Base-by-base conservation (phyloP, 2,329 filamentous ascomycete species). In the Ciborinia camelliae region DNA sequence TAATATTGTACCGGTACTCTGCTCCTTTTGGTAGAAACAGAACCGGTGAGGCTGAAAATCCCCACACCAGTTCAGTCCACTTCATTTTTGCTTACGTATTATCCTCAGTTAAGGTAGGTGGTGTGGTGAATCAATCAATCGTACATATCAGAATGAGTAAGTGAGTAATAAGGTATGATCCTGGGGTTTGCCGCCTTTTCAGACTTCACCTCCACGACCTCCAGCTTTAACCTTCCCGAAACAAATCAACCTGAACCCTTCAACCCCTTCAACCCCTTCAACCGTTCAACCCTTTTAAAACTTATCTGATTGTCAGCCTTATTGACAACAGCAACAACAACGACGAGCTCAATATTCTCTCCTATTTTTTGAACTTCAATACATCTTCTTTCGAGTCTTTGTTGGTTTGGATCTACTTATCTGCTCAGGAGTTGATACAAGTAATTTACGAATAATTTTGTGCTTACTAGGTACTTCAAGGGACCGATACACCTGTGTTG, bases 401-500 rank as follows among this genome's bases (percentile, higher is more conserved):
- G 8, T 59, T 30, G 30, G 8, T 58, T 63, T 35, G 45, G 45
- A 59, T 48, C 30, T 51, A 35, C 26, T 45, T 35, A 64, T 51
- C 53, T 59, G 53, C 43, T 51, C 20, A 35, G 53, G 62, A 64
- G 26, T 26, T 45, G 53, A 59, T 52, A 23, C 54, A 64, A 64
- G 18, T 35, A 41, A 37, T 59, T 59, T 26, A 43, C 62, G 32
- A 23, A n/a, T 30, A 26, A 58, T 32, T 26, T 35, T 53, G 59
- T 62, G 37, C 26, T 59, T 51, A 57, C 41, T 62, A 28, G 30
- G n/a, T 37, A 54, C 30, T 26, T 47, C 32, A 37, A 51, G 62
- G 35, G 35, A 10, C 35, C 7, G 28, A 12, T 58, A 43, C 54
- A 35, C 35, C 48, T 51, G 53, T 32, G 20, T 47, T 51, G 45